Conservation (phyloP, 129 eudicot genomes). For the Calendula officinalis region DNA sequence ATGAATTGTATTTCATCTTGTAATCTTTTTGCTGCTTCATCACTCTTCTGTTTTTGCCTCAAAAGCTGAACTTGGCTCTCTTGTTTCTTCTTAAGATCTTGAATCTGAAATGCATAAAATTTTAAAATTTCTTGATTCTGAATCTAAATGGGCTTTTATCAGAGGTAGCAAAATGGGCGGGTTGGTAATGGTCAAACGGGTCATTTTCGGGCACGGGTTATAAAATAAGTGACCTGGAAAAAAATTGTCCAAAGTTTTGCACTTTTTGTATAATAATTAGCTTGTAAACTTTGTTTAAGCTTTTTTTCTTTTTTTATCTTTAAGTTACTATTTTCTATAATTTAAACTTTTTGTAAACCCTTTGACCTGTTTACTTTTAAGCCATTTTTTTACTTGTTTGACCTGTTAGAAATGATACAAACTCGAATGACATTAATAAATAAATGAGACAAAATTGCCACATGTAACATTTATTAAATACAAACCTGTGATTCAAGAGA, state of each 20-base stretch:
- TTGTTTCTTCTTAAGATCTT: slow-evolving; percentile 96
- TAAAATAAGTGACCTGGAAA: not conserved
- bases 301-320: no score
- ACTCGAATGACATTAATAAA: not conserved
- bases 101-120: slow-evolving; percentile 51
- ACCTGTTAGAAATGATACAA: not conserved
- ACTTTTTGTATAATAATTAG: not conserved
- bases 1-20: slow-evolving; percentile 98
- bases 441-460: not conserved
- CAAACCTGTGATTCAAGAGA: slow-evolving; percentile 89
- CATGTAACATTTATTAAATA: not conserved
- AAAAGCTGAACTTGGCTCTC: slow-evolving; percentile 94
- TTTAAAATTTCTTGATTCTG: not conserved
- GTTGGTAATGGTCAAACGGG: not conserved
- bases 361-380: not conserved
- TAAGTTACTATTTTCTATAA: not conserved
- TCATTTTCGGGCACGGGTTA: not conserved
- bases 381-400: not conserved
- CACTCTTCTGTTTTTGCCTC: slow-evolving; percentile 96
- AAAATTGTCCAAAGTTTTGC: not conserved
- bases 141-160: not conserved
- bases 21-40: slow-evolving; percentile 92
- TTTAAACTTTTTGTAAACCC: not conserved
- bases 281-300: not conserved
- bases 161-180: not conserved